Evolutionary conservation across 345 rosid species (phyloP).

Genomic region (Psidium guajava): DNA sequence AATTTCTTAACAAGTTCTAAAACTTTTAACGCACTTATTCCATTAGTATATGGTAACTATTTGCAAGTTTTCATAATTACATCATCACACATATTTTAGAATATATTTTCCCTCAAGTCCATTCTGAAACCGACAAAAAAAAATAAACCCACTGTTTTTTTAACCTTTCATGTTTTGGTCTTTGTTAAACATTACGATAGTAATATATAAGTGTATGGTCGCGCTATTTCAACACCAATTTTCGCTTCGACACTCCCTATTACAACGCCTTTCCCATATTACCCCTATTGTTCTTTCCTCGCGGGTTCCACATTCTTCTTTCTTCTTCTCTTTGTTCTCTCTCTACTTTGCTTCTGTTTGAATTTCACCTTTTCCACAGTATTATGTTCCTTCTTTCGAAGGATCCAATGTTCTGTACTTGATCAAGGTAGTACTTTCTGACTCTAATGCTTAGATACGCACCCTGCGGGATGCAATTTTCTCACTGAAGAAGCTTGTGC

Average conservation of each 20-base stretch:
- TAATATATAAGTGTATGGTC: background rate
- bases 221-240: background rate
- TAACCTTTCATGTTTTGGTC: background rate
- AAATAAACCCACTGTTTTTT: background rate
- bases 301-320: too few species aligned
- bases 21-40: too few species aligned
- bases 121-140: background rate
- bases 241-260: too few species aligned
- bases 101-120: background rate
- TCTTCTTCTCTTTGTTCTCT: too few species aligned
- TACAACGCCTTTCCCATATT: background rate
- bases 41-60: background rate
- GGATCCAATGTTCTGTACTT: background rate
- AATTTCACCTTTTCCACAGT: background rate
- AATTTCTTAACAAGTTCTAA: too few species aligned
- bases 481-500: background rate
- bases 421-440: background rate
- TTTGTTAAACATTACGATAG: background rate
- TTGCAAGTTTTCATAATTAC: background rate
- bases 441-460: background rate
- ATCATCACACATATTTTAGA: background rate
- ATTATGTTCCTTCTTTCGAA: background rate
- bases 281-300: background rate
- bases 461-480: background rate
- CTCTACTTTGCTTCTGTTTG: background rate